Evolutionary conservation across 2,329 filamentous ascomycete genomes (phyloP), one percentile per base, ranked within the genome.

Genomic region (Colletotrichum trifolii): DNA sequence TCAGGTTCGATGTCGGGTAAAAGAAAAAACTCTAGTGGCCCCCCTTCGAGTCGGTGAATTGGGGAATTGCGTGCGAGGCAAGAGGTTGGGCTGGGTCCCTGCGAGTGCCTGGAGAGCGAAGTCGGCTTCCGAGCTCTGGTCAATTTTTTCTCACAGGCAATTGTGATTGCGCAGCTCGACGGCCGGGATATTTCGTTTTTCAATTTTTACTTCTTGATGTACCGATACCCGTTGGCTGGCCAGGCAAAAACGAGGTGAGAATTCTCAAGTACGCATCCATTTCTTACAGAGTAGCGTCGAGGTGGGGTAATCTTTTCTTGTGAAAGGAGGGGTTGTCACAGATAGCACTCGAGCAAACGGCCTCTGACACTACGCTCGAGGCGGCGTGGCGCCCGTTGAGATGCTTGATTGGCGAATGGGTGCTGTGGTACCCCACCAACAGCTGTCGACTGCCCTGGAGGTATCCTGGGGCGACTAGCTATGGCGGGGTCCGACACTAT

Each of bases 271-370:
- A 25, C 25, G 25, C 25, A 25, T 25, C 25, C 4, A 25, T 25
- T 17, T 17, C 17, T 17, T 17, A 17, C 15, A 35, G 33, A 47
- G 38, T 54, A 54, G 50, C 61, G 45, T 17, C 36, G 15, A 61
- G 61, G 61, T 64, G 61, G 61, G 61, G 56, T 64, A 42, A 40
- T 3, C 12, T 43, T 53, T 62, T 47, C 35, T 25, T n/a, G 54
- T 38, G 49, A 50, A 64, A 64, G 62, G 62, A 65, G 62, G 62
- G 62, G 62, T 62, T 62, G 58, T 65, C 62, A 58, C 62, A 65
- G 53, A 52, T 62, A 62, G 53, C 58, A 47, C 53, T 62, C 53
- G 52, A n/a, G 50, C 40, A 62, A 62, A 25, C 47, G 33, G 52
- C 52, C 52, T 61, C 57, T 64, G 57, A 55, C 56, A 64, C 50